Base-by-base conservation (phyloP, 345 rosid genomes). In the Salix viminalis region DNA sequence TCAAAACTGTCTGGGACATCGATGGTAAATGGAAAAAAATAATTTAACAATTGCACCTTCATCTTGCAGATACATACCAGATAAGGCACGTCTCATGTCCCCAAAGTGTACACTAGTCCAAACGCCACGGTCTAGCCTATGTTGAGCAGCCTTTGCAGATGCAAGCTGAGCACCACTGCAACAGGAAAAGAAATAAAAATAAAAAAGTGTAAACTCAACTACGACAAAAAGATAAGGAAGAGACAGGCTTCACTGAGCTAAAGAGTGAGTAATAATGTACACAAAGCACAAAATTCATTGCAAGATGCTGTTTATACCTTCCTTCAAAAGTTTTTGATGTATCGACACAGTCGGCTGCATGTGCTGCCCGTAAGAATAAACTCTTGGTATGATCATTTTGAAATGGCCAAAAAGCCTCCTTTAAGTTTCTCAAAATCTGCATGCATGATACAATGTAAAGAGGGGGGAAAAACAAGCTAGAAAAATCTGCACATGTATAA, bases 331-430 rank as follows among this genome's bases (percentile, higher is more conserved):
- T 54, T 68, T 68, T 76, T 23, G 77, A 81, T 83, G 62, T 79
- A 74, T 86, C 90, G 26, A 72, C 32, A 67, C 81, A 85, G 68
- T 84, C 84, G 62, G 90, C 89, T 70, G 90, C 91, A 74, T 77
- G 71, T 50, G 90, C 94, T 21, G 90, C 94, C 69, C 86, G 83
- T 54, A 87, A 79, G 76, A 90, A 90, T 80, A 87, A 82, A 79
- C 91, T 90, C 72, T 74, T 76, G n/a, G 82, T 60, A 26, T 36
- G 74, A 80, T 84, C 88, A 76, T 80, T 77, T 75, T 85, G 88
- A 86, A 89, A 90, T 71, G 94, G 94, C 94, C 92, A 90, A 80
- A 90, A 89, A 76, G 87, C 87, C 74, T 50, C 86, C 84, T 89
- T 90, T 85, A 89, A 84, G 80, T 77, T 80, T 78, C 81, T 81